Percentiles rank a stretch among this genome's conserved stretches.
Conservation (phyloP, 192 early-diverging fungal species). For the Diversispora eburnea region DNA sequence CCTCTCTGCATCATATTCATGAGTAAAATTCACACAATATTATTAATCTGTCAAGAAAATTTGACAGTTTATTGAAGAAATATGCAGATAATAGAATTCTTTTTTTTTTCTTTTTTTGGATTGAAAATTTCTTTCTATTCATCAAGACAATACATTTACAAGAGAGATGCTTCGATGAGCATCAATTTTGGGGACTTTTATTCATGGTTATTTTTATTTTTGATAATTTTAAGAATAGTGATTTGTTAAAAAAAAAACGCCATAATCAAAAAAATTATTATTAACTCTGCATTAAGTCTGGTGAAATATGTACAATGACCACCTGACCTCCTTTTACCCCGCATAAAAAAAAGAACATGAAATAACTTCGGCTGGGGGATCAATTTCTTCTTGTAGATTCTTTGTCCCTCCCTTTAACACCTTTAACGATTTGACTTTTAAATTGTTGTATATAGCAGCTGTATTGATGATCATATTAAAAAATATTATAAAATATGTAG, state of each 20-base stretch:
- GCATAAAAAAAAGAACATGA: slow-evolving; percentile 13
- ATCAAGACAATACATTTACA: not conserved
- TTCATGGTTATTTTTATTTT: too few relatives aligned
- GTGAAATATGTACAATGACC: slow-evolving; percentile 10
- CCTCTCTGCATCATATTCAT: not conserved
- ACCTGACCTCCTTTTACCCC: slow-evolving; percentile 20
- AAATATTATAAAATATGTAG: too few relatives aligned
- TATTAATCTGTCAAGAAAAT: not conserved
- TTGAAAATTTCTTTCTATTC: not conserved
- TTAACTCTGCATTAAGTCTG: slow-evolving; percentile 4
- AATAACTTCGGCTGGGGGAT: slow-evolving; percentile 9
- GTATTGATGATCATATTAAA: not conserved
- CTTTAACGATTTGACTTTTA: not conserved
- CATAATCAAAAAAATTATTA: slow-evolving; percentile 3
- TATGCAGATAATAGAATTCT: not conserved
- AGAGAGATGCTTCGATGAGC: not conserved
- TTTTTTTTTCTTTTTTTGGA: not conserved
- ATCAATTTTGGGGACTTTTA: not conserved
- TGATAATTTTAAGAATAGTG: not conserved
- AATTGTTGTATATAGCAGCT: not conserved
- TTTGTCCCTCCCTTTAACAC: not conserved
- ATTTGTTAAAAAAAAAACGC: not conserved
- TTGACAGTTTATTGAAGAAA: not conserved
- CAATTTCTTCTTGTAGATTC: slow-evolving; percentile 11
- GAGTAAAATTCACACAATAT: not conserved